Conservation (phyloP, 768 basidiomycete genomes). For the Nidula microcarpa region DNA sequence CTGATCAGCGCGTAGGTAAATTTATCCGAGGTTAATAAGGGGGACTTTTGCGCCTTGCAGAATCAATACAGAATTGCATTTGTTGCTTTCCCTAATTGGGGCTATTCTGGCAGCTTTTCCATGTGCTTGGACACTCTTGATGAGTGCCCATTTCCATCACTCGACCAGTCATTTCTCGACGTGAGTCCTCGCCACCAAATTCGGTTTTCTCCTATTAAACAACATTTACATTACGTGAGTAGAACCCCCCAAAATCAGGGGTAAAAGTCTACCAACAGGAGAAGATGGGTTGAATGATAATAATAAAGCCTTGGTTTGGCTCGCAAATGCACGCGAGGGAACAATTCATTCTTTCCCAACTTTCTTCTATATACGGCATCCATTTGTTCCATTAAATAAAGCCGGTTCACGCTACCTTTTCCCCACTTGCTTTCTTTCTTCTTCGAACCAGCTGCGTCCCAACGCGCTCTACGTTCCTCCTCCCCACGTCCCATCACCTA, state of each 20-base stretch:
- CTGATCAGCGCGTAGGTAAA: conserved; percentile 6
- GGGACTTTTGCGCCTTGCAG: conserved; percentile 4
- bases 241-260: conserved; percentile 55
- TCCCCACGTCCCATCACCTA: conserved; percentile 13
- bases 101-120: conserved; percentile 12
- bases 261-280: conserved; percentile 44
- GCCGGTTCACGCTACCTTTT: conserved; percentile 60
- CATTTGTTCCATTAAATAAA: conserved; percentile 67
- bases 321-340: conserved; percentile 62
- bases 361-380: conserved; percentile 68
- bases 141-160: conserved; percentile 12
- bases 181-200: conserved; percentile 26
- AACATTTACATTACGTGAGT: conserved; percentile 55
- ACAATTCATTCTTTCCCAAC: conserved; percentile 50
- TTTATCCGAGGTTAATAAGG: conserved; percentile 22
- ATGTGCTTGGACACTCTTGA: conserved; percentile 18
- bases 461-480: conserved; percentile 22
- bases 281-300: conserved; percentile 48
- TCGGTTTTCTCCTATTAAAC: conserved; percentile 30
- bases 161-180: conserved; percentile 10
- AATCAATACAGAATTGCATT: conserved; percentile 3
- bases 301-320: conserved; percentile 57
- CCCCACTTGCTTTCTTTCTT: conserved; percentile 53
- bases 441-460: conserved; percentile 34
- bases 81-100: conserved; percentile 4